phyloP scores from a whole-genome alignment of 345 rosid genomes.

The Euclidium syriacum region DNA sequence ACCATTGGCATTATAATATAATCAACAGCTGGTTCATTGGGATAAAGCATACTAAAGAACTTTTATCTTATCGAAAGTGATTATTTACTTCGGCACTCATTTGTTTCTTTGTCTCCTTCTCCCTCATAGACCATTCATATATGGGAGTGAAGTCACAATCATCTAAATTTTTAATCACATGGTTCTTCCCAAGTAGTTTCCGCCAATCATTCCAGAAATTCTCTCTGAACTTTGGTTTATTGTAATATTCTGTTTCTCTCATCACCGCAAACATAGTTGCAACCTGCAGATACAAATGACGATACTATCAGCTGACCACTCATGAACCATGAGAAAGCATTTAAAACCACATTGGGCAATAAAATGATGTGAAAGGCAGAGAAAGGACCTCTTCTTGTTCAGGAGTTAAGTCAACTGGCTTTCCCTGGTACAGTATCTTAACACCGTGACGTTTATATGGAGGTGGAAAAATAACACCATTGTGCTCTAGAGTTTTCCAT shows the following conservation, averaged over 20 bases:
- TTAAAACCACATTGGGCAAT: too few species aligned
- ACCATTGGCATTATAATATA: too few species aligned
- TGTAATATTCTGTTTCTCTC: slow-evolving; percentile 89
- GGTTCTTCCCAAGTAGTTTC: slow-evolving; percentile 71
- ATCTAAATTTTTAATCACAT: slow-evolving; percentile 72
- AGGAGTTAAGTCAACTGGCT: slow-evolving; percentile 68
- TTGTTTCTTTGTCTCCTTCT: slow-evolving; percentile 98
- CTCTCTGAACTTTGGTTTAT: slow-evolving; percentile 67
- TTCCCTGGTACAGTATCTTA: slow-evolving; percentile 79
- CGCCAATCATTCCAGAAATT: slow-evolving; percentile 98
- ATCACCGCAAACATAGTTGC: slow-evolving; percentile 98
- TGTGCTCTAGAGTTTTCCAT: slow-evolving; percentile 95
- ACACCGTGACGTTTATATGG: slow-evolving; percentile 79
- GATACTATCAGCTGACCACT: slow-evolving; percentile 14
- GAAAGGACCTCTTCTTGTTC: slow-evolving; percentile 93
- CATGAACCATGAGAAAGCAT: too few species aligned
- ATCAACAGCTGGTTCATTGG: too few species aligned
- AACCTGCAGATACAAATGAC: slow-evolving; percentile 58
- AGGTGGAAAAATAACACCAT: slow-evolving; percentile 94
- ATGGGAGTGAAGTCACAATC: slow-evolving; percentile 82
- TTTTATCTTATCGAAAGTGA: background rate
- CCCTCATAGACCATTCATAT: slow-evolving; percentile 79
- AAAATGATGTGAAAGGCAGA: too few species aligned
- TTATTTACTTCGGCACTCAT: slow-evolving; percentile 79
- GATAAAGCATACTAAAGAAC: too few species aligned